These are phyloP conservation scores for Setomelanomma holmii DNA, from an alignment of 2,329 filamentous ascomycete species.

Conservation along the genomic window DNA sequence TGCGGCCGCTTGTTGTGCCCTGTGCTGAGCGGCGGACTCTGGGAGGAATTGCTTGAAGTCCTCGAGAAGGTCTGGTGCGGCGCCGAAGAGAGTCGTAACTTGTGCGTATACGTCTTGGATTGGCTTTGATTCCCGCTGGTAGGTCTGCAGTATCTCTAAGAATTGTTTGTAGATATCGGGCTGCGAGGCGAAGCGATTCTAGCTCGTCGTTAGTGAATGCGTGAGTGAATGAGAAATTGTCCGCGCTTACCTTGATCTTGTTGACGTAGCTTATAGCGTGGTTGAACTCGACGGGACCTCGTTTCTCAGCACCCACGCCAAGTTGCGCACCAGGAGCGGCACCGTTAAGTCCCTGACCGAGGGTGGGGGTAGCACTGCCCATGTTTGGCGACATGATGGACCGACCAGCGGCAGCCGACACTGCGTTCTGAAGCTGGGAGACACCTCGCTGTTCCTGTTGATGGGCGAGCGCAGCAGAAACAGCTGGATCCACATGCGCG, in stretches of 20 bases:
- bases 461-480: conserved; percentile 58
- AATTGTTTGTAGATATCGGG: conserved; percentile 99
- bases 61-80: conserved; percentile 91
- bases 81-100: conserved; percentile 91
- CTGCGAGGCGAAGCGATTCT: conserved; percentile 96
- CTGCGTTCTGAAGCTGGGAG: conserved; percentile 70
- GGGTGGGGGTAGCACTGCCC: conserved; percentile 56
- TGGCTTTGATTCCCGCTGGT: conserved; percentile 96
- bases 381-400: conserved; percentile 59
- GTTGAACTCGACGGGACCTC: conserved; percentile 97
- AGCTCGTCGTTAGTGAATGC: conserved; percentile 15
- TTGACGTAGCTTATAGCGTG: conserved; percentile 99
- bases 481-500: conserved; percentile 44
- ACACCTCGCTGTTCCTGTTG: conserved; percentile 72
- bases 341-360: conserved; percentile 68
- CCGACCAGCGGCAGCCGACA: conserved; percentile 64
- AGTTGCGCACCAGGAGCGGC: conserved; percentile 65
- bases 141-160: conserved; percentile 95
- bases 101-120: conserved; percentile 98
- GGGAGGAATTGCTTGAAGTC: conserved; percentile 99
- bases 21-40: conserved; percentile 75
- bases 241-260: conserved; percentile 88
- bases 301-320: conserved; percentile 70
- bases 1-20: conserved; percentile 64
- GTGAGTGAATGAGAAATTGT: not conserved